phyloP scores from a whole-genome alignment of 2,329 filamentous ascomycete species.

The Alternaria gaisen region DNA sequence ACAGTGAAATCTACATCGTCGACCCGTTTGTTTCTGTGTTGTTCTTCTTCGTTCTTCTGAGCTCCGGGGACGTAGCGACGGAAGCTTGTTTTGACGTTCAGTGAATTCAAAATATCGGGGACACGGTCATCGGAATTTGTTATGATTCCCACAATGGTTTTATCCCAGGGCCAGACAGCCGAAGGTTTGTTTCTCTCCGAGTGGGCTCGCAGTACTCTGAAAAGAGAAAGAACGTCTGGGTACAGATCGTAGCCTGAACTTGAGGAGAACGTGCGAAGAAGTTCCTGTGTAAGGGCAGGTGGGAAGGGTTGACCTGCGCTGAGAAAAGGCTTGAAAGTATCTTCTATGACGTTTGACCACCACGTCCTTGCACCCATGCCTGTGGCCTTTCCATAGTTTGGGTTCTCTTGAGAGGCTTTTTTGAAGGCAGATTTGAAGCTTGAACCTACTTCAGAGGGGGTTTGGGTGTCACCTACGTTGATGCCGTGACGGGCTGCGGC shows the following conservation, averaged over 20 bases:
- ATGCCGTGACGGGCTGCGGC: slow-evolving; percentile 63
- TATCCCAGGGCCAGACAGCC: slow-evolving; percentile 47
- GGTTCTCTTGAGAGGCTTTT: slow-evolving; percentile 56
- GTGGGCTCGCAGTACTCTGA: slow-evolving; percentile 52
- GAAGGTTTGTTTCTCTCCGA: background rate
- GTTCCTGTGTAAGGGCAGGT: slow-evolving; percentile 55
- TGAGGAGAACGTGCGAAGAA: slow-evolving; percentile 64
- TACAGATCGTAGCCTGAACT: slow-evolving; percentile 62
- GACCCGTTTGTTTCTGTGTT: slow-evolving; percentile 31
- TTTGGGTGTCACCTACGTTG: slow-evolving; percentile 50
- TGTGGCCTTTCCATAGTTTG: slow-evolving; percentile 67
- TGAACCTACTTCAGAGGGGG: slow-evolving; percentile 37
- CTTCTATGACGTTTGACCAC: slow-evolving; percentile 68
- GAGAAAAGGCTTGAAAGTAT: slow-evolving; percentile 53
- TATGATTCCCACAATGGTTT: slow-evolving; percentile 64
- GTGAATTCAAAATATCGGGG: slow-evolving; percentile 60
- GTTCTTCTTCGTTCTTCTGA: slow-evolving; percentile 15
- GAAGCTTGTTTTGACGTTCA: slow-evolving; percentile 60
- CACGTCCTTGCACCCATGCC: slow-evolving; percentile 63
- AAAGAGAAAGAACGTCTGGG: slow-evolving; percentile 56
- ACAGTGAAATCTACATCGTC: slow-evolving; percentile 65
- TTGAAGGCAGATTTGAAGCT: slow-evolving; percentile 58
- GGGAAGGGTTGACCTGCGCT: slow-evolving; percentile 52
- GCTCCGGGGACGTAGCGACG: slow-evolving; percentile 6
- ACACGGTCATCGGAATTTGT: slow-evolving; percentile 72